Conservation (phyloP, 495 filamentous ascomycete genomes). For the Lophiostoma macrostomum region DNA sequence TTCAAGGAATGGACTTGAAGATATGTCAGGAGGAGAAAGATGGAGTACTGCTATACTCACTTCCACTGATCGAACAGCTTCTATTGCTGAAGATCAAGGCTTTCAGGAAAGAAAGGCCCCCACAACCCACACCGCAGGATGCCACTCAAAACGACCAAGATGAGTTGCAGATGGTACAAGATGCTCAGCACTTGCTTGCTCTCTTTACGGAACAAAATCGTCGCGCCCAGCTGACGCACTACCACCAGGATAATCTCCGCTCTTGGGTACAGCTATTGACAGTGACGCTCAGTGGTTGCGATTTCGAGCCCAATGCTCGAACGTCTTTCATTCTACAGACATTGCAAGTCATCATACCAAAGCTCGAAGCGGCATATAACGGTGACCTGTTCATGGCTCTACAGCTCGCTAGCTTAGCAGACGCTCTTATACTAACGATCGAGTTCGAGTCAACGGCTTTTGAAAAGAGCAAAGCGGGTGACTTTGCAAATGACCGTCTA, state of each 20-base stretch:
- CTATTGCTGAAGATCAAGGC: constrained; percentile 53
- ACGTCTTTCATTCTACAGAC: constrained; percentile 76
- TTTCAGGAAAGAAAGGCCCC: constrained; percentile 46
- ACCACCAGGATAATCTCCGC: constrained; percentile 62
- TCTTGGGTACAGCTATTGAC: constrained; percentile 80
- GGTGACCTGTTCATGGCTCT: constrained; percentile 62
- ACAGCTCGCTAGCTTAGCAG: constrained; percentile 72
- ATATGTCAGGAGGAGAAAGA: constrained; percentile 56
- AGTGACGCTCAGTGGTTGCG: constrained; percentile 72
- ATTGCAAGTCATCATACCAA: constrained; percentile 80
- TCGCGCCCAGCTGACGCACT: constrained; percentile 53
- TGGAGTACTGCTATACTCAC: constrained; percentile 51
- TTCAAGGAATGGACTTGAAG: constrained; percentile 60
- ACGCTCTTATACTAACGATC: constrained; percentile 70
- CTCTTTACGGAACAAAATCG: constrained; percentile 64
- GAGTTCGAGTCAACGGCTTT: constrained; percentile 48
- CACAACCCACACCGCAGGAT: too few species aligned
- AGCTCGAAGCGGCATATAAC: constrained; percentile 69
- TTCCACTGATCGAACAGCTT: constrained; percentile 64
- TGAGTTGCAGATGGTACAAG: constrained; percentile 53
- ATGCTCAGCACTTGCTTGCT: constrained; percentile 55
- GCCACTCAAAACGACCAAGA: constrained; percentile 55
- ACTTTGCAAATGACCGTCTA: constrained; percentile 81
- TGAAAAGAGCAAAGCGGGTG: constrained; percentile 48
- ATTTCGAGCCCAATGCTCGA: constrained; percentile 64